A percentile compares a stretch with the other conserved stretches of the same genome.
phyloP scores from a whole-genome alignment of 1,139 yeast species.

The Barnettozyma hawaiiensis region DNA sequence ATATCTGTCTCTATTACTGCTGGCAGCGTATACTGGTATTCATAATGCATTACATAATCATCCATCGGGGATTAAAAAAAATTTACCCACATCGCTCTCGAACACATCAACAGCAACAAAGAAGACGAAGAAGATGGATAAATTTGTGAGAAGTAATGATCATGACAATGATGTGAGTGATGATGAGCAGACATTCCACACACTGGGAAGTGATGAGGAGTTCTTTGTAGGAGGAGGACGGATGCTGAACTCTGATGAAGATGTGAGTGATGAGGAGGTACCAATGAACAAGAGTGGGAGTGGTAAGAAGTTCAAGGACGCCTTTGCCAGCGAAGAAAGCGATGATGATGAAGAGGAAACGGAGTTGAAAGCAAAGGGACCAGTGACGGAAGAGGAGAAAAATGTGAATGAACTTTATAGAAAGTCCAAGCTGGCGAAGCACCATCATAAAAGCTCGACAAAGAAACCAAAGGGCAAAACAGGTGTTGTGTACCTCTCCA shows the following conservation, averaged over 20 bases:
- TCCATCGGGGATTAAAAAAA: neutral
- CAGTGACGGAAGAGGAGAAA: conserved; percentile 22
- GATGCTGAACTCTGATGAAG: conserved; percentile 10
- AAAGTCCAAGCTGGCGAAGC: conserved; percentile 44
- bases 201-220: conserved; percentile 24
- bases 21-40: neutral
- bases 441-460: too few relatives aligned
- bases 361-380: conserved; percentile 15
- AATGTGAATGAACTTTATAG: conserved; percentile 26
- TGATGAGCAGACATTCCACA: conserved; percentile 5
- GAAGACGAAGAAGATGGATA: conserved; percentile 26
- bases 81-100: neutral
- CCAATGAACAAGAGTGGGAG: conserved; percentile 14
- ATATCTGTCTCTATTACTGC: neutral
- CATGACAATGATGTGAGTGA: too few relatives aligned
- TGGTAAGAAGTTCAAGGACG: conserved; percentile 17
- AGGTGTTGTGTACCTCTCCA: conserved; percentile 87
- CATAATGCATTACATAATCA: neutral
- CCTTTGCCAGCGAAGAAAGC: conserved; percentile 13
- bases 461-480: conserved; percentile 58
- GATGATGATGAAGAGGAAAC: conserved; percentile 15
- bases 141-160: conserved; percentile 14
- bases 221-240: conserved; percentile 10
- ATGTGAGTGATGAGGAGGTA: conserved; percentile 7
- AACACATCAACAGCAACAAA: too few relatives aligned